These are phyloP conservation scores for Teratosphaeria pseudoeucalypti DNA, from an alignment of 2,329 filamentous ascomycete genomes.

Conservation along the genomic window DNA sequence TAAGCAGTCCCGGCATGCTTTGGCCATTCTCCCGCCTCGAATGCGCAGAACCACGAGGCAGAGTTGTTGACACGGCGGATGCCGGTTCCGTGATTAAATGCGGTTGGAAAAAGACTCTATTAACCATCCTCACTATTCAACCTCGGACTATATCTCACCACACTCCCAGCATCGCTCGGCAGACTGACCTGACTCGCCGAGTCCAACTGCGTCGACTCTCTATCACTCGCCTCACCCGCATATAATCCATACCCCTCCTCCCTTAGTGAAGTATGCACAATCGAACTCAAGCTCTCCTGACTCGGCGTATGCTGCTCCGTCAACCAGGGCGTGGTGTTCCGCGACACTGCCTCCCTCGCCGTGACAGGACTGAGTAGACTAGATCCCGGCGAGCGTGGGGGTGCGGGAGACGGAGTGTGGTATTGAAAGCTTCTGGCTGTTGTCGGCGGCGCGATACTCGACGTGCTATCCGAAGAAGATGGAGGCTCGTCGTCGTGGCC, in stretches of 20 bases:
- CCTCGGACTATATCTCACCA: conserved; percentile 9
- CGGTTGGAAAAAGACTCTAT: neutral
- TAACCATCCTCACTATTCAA: neutral
- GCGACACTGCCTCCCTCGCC: conserved; percentile 13
- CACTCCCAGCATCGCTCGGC: conserved; percentile 20
- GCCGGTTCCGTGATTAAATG: too few species aligned
- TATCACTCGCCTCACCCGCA: neutral
- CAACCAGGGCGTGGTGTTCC: conserved; percentile 13
- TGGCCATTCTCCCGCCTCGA: too few species aligned
- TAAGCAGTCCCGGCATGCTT: too few species aligned
- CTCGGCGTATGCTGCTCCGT: conserved; percentile 10
- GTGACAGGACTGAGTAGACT: conserved; percentile 19
- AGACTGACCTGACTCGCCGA: conserved; percentile 12
- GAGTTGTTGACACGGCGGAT: neutral
- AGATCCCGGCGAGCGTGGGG: conserved; percentile 9
- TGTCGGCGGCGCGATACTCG: neutral
- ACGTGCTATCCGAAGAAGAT: neutral
- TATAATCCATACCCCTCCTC: neutral
- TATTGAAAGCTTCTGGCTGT: conserved; percentile 2
- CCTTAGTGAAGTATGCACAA: conserved; percentile 10
- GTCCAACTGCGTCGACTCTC: conserved; percentile 2
- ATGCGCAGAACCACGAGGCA: neutral
- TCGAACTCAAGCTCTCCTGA: conserved; percentile 18
- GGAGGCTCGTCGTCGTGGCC: conserved; percentile 4
- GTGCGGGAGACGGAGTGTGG: conserved; percentile 7